phyloP scores from a whole-genome alignment of 768 basidiomycete species.

The Lanmaoa rubissima region DNA sequence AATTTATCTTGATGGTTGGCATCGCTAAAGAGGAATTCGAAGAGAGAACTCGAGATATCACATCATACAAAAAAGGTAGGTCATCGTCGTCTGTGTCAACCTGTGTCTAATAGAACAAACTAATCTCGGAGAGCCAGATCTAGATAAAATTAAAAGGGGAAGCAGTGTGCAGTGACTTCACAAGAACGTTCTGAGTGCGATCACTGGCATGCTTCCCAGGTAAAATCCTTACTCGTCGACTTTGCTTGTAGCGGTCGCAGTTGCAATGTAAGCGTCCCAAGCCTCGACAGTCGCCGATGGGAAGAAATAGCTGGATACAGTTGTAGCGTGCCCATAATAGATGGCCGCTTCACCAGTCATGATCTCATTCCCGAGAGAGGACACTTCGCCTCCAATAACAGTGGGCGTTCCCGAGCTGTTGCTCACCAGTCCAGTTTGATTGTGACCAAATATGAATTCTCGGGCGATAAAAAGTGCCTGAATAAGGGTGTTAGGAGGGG shows the following conservation, averaged over 20 bases:
- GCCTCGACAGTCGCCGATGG: constrained; percentile 55
- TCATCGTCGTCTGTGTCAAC: no score
- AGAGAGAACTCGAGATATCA: no score
- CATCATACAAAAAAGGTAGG: no score
- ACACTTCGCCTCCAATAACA: constrained; percentile 50
- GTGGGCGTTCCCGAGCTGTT: constrained; percentile 23
- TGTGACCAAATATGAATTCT: constrained; percentile 67
- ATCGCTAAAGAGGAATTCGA: no score
- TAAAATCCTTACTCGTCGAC: background rate
- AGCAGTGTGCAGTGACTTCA: background rate
- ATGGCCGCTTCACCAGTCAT: constrained; percentile 56
- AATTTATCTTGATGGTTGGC: no score
- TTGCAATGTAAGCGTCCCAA: constrained; percentile 53
- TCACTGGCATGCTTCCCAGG: background rate
- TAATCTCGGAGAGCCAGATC: no score
- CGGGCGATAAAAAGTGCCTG: constrained; percentile 60
- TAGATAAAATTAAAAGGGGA: no score
- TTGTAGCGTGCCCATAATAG: constrained; percentile 47
- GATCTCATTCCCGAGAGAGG: constrained; percentile 43
- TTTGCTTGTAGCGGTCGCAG: constrained; percentile 27
- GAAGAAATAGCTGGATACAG: constrained; percentile 52
- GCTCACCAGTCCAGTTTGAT: constrained; percentile 55
- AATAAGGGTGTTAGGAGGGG: background rate
- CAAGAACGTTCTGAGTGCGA: background rate
- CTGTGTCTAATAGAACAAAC: no score